A percentile compares a stretch with the other conserved stretches of the same genome.
These are phyloP conservation scores for Fraxinus americana DNA, from an alignment of 257 asterid genomes.

Conservation along the genomic window DNA sequence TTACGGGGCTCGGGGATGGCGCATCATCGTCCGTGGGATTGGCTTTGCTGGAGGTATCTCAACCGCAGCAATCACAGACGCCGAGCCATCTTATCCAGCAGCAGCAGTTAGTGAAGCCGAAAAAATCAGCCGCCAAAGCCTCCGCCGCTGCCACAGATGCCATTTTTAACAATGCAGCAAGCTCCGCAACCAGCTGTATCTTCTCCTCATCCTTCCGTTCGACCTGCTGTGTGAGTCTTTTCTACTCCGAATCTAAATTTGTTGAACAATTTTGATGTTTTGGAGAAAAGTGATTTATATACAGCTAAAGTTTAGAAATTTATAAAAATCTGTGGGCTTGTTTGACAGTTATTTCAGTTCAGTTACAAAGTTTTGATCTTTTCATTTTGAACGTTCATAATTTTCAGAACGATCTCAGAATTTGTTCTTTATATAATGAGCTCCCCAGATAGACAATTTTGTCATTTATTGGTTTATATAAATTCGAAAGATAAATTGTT, in stretches of 20 bases:
- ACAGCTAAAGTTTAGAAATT: constrained; percentile 6
- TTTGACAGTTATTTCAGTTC: neutral
- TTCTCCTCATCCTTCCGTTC: constrained; percentile 53
- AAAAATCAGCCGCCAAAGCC: constrained; percentile 30
- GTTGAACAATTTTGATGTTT: neutral
- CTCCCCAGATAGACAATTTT: constrained; percentile 12
- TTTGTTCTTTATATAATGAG: constrained; percentile 11
- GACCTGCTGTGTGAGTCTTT: constrained; percentile 58
- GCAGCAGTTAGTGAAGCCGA: constrained; percentile 38
- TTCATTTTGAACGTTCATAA: constrained; percentile 4
- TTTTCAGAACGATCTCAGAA: constrained; percentile 2
- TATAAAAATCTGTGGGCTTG: constrained; percentile 6
- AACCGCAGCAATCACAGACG: constrained; percentile 37
- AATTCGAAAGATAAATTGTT: no score
- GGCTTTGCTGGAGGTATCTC: constrained; percentile 32
- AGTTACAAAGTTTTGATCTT: constrained; percentile 14
- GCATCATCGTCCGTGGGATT: constrained; percentile 34
- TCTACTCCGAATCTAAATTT: constrained; percentile 14
- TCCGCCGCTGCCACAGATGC: constrained; percentile 44
- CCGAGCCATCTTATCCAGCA: constrained; percentile 36
- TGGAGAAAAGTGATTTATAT: constrained; percentile 10
- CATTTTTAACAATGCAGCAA: constrained; percentile 53
- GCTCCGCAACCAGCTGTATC: constrained; percentile 48
- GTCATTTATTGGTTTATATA: neutral
- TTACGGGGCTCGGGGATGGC: constrained; percentile 56